These are phyloP conservation scores for Chaetoceros tenuissimus DNA, from an alignment of 108 stramenopile species.

Conservation along the genomic window DNA sequence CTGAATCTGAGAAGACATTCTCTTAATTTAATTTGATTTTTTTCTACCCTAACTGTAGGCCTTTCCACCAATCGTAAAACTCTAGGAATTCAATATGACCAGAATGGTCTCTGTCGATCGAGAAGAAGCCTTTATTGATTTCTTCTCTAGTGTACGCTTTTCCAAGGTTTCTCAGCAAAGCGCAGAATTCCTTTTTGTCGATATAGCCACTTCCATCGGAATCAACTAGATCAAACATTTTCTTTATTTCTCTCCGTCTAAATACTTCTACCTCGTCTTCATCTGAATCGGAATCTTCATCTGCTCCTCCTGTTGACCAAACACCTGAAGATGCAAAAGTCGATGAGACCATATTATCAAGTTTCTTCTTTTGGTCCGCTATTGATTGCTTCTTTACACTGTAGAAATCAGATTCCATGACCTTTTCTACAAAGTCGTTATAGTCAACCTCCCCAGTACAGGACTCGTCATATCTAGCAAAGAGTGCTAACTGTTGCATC, in stretches of 20 bases:
- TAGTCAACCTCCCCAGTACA: slow-evolving; percentile 58
- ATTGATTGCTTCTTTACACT: slow-evolving; percentile 20
- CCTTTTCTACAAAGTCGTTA: slow-evolving; percentile 42
- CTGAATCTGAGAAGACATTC: too few relatives aligned
- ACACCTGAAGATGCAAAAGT: slow-evolving; percentile 17
- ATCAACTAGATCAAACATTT: slow-evolving; percentile 43
- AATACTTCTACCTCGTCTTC: slow-evolving; percentile 37
- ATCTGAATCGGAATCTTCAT: slow-evolving; percentile 40
- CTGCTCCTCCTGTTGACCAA: neutral
- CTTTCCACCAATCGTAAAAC: neutral
- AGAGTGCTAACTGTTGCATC: slow-evolving; percentile 49
- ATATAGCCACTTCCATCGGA: slow-evolving; percentile 31
- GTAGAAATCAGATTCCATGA: slow-evolving; percentile 51
- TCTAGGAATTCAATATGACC: neutral
- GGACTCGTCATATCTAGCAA: slow-evolving; percentile 48
- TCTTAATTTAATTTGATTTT: too few relatives aligned
- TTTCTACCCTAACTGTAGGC: neutral
- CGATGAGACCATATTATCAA: slow-evolving; percentile 32
- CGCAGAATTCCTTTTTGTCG: slow-evolving; percentile 31
- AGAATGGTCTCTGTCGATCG: neutral
- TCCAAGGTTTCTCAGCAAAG: neutral
- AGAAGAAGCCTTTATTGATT: neutral
- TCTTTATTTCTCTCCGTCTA: slow-evolving; percentile 19
- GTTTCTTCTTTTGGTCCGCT: slow-evolving; percentile 15
- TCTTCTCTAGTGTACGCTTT: neutral